Evolutionary conservation across 345 rosid species (phyloP), one percentile per base, ranked within the genome.

Genomic region (Gossypium bickii): DNA sequence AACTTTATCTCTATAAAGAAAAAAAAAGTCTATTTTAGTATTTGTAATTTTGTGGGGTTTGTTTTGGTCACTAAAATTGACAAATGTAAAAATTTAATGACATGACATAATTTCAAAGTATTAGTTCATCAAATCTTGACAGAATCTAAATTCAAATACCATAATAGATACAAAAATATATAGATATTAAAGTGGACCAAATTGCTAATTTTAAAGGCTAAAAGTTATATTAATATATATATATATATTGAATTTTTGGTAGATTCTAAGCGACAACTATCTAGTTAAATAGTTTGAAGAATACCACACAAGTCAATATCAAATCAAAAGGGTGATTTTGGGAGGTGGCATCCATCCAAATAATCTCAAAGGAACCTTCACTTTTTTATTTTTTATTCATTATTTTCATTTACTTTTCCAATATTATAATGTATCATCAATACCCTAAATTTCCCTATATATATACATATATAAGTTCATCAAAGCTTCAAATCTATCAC

Each of bases 341-440:
- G 67, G 25, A 16, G 60, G 25, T 11, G 75, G 82, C 57, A 80
- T 75, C 80, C 53, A 78, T 78, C 84, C 84, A 76, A 53, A 67
- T 77, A 80, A 34, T 85, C 82, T 63, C 13, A 69, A 34, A 76
- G 34, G 84, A 85, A 85, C 81, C 82, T 82, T 77, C 68, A 55
- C 27, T 67, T 79, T 77, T 27, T 60, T 67, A n/a, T 24, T 16
- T 24, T 51, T 34, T 34, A 34, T 34, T 34, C 41, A 34, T 34
- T 34, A 34, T 5, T 34, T 34, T 34, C 7, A 34, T 4, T 34
- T 34, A 34, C 15, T 66, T 55, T 51, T 74, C 76, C 17, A n/a
- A 13, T 16, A 43, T 70, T 38, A 57, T 70, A 59, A 22, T 48
- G 7, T 67, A 29, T 13, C 71, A 24, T 20, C 18, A 34, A 68